Evolutionary conservation across 2,329 filamentous ascomycete genomes (phyloP).

Genomic region (Rosellinia necatrix): DNA sequence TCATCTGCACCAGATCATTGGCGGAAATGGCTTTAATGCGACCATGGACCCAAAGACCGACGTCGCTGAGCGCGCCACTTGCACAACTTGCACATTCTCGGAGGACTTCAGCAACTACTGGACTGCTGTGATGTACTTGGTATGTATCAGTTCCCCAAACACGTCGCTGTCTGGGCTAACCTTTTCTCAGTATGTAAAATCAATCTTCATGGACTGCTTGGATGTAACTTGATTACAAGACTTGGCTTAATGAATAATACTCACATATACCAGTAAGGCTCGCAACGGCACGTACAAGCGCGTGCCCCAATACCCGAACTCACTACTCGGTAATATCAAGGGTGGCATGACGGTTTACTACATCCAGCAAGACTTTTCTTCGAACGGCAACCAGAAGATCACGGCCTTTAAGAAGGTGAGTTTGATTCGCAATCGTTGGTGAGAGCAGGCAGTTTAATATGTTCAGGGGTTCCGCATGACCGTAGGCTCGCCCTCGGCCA

Average conservation of each 20-base stretch:
- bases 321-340: conserved; percentile 41
- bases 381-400: conserved; percentile 46
- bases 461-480: conserved; percentile 48
- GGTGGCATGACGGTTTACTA: conserved; percentile 51
- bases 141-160: conserved; percentile 21
- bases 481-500: conserved; percentile 40
- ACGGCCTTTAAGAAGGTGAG: conserved; percentile 44
- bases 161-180: conserved; percentile 17
- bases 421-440: conserved; percentile 7
- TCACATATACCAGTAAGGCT: conserved; percentile 31
- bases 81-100: conserved; percentile 42
- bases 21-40: conserved; percentile 37
- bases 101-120: conserved; percentile 41
- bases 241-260: conserved; percentile 13
- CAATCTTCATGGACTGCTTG: conserved; percentile 11
- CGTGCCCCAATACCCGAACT: conserved; percentile 38
- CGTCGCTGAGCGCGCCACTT: conserved; percentile 37
- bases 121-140: conserved; percentile 39
- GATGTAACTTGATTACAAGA: conserved; percentile 17
- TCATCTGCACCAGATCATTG: conserved; percentile 37
- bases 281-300: conserved; percentile 39
- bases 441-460: conserved; percentile 20
- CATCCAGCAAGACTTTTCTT: conserved; percentile 46
- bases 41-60: conserved; percentile 37
- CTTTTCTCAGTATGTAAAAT: conserved; percentile 22